Percentiles rank a stretch among this genome's conserved stretches.
Evolutionary conservation across 2,329 filamentous ascomycete species (phyloP).

Genomic region (Fusarium scirpi): DNA sequence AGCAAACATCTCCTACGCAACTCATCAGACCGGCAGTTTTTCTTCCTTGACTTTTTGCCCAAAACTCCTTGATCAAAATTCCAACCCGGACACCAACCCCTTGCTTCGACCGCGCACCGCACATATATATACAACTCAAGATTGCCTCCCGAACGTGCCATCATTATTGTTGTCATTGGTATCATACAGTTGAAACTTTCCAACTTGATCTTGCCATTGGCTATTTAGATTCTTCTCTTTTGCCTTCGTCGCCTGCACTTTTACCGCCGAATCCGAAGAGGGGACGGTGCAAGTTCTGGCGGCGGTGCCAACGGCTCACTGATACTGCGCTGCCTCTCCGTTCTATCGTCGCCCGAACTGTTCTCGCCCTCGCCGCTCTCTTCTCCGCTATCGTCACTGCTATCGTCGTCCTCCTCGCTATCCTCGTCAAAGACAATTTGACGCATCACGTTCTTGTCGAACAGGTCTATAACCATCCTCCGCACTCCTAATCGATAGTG

Average conservation of each 20-base stretch:
- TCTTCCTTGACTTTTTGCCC: constrained; percentile 18
- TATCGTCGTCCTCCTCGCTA: constrained; percentile 67
- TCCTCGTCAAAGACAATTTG: constrained; percentile 79
- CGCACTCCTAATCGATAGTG: constrained; percentile 89
- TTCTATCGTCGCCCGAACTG: constrained; percentile 65
- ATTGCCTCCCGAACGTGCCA: constrained; percentile 9
- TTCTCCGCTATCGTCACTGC: constrained; percentile 52
- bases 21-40: constrained; percentile 3
- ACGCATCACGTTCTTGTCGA: constrained; percentile 89
- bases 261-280: constrained; percentile 51
- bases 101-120: constrained; percentile 16
- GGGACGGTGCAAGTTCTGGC: constrained; percentile 51
- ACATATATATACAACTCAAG: constrained; percentile 33
- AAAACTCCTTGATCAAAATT: constrained; percentile 35
- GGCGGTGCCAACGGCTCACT: constrained; percentile 56
- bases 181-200: constrained; percentile 35
- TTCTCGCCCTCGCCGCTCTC: constrained; percentile 60
- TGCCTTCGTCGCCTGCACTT: not conserved
- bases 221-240: constrained; percentile 16
- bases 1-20: constrained; percentile 7
- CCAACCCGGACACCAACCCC: constrained; percentile 12
- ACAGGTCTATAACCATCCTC: constrained; percentile 91
- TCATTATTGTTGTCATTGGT: constrained; percentile 36
- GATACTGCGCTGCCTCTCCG: constrained; percentile 69
- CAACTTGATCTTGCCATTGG: constrained; percentile 23